These are phyloP conservation scores for Lactifluus piperatus DNA, from an alignment of 768 basidiomycete genomes.

Conservation along the genomic window DNA sequence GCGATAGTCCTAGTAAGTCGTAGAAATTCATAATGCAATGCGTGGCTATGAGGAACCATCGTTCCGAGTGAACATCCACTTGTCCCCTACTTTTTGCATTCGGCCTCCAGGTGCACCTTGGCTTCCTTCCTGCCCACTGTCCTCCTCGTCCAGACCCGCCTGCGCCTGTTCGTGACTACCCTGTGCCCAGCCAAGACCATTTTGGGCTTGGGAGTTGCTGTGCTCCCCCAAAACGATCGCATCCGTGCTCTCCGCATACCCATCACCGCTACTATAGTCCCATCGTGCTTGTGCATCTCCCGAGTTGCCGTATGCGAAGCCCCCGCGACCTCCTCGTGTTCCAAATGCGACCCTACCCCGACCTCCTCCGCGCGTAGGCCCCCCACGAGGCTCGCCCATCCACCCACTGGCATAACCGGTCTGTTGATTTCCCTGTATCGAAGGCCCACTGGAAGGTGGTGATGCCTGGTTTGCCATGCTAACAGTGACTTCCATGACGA, in stretches of 20 bases:
- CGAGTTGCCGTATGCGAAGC: constrained; percentile 37
- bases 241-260: constrained; percentile 37
- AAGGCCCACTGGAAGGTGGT: not conserved
- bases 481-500: constrained; percentile 41
- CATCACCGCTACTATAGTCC: constrained; percentile 30
- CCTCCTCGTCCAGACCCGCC: constrained; percentile 5
- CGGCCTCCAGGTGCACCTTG: constrained; percentile 23
- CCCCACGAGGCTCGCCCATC: constrained; percentile 5
- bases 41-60: constrained; percentile 18
- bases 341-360: constrained; percentile 32
- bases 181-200: constrained; percentile 14
- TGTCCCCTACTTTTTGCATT: constrained; percentile 66
- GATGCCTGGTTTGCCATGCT: constrained; percentile 11
- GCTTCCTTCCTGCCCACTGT: not conserved
- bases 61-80: constrained; percentile 57
- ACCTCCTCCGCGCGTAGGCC: constrained; percentile 27
- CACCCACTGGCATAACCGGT: constrained; percentile 3
- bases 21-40: constrained; percentile 16
- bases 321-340: constrained; percentile 27
- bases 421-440: constrained; percentile 4
- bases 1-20: not conserved
- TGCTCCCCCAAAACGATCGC: constrained; percentile 52
- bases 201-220: constrained; percentile 21
- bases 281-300: constrained; percentile 29
- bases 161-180: not conserved